phyloP scores from a whole-genome alignment of 2,329 filamentous ascomycete genomes.

The Davidsoniella virescens region DNA sequence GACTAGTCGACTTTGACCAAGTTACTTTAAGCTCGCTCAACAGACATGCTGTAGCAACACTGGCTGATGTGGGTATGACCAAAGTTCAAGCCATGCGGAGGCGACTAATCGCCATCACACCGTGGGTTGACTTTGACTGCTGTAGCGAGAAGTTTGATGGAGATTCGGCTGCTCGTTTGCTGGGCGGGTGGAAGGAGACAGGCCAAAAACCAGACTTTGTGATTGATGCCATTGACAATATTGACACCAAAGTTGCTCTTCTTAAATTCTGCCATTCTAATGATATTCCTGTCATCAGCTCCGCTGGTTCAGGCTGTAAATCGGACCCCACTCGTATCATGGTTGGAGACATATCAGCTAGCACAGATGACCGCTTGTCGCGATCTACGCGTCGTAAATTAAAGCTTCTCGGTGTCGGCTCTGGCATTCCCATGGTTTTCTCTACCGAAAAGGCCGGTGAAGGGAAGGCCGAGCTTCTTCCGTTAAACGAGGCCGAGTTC shows the following conservation, averaged over 20 bases:
- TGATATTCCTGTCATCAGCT: constrained; percentile 68
- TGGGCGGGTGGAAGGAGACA: constrained; percentile 45
- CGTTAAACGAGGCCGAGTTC: constrained; percentile 76
- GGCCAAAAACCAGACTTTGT: constrained; percentile 60
- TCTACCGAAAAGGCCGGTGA: constrained; percentile 80
- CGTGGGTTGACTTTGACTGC: constrained; percentile 84
- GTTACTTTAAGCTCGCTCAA: constrained; percentile 90
- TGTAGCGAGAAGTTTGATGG: constrained; percentile 69
- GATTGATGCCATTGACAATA: constrained; percentile 97
- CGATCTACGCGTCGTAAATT: constrained; percentile 66
- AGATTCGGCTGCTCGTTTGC: constrained; percentile 44
- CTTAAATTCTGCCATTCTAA: constrained; percentile 74
- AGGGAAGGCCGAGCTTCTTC: constrained; percentile 79
- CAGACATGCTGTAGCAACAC: constrained; percentile 84
- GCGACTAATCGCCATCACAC: constrained; percentile 69
- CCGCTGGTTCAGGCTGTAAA: constrained; percentile 95
- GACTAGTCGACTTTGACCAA: constrained; percentile 93
- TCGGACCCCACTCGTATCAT: constrained; percentile 69
- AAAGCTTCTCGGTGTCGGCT: constrained; percentile 60
- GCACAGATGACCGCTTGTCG: constrained; percentile 77
- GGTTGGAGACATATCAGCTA: constrained; percentile 79
- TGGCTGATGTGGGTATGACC: constrained; percentile 81
- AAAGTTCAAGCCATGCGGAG: constrained; percentile 77
- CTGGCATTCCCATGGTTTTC: constrained; percentile 81
- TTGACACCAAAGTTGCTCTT: constrained; percentile 85